phyloP scores from a whole-genome alignment of 306 rosid genomes.

The Acacia melanoxylon region DNA sequence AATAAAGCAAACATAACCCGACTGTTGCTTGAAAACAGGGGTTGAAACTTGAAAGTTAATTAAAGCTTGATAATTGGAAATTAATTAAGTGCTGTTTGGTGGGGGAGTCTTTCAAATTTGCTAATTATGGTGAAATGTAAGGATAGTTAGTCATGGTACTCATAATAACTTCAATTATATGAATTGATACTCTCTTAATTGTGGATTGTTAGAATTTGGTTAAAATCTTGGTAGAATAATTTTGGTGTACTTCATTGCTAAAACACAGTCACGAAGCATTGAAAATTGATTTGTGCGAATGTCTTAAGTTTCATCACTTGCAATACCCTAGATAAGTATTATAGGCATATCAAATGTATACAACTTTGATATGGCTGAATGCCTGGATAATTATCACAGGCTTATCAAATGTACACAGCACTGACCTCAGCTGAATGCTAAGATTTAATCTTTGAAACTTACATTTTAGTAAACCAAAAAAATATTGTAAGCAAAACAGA shows the following conservation, averaged over 20 bases:
- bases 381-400: neutral
- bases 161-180: neutral
- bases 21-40: neutral
- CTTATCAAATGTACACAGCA: neutral
- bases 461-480: neutral
- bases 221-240: neutral
- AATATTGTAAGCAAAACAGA: neutral
- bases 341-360: neutral
- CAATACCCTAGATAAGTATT: neutral
- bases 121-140: neutral
- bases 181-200: neutral
- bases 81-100: neutral
- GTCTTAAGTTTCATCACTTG: neutral
- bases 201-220: neutral
- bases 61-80: neutral
- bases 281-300: neutral
- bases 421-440: neutral
- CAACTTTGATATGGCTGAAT: neutral
- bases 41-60: neutral
- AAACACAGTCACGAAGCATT: neutral
- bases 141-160: neutral
- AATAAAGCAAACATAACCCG: neutral
- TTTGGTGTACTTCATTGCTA: neutral
- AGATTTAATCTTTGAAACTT: neutral
- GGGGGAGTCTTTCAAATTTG: neutral